These are phyloP conservation scores for Chrysosphaeria jannelii DNA, from an alignment of 2,329 filamentous ascomycete species.

Conservation along the genomic window DNA sequence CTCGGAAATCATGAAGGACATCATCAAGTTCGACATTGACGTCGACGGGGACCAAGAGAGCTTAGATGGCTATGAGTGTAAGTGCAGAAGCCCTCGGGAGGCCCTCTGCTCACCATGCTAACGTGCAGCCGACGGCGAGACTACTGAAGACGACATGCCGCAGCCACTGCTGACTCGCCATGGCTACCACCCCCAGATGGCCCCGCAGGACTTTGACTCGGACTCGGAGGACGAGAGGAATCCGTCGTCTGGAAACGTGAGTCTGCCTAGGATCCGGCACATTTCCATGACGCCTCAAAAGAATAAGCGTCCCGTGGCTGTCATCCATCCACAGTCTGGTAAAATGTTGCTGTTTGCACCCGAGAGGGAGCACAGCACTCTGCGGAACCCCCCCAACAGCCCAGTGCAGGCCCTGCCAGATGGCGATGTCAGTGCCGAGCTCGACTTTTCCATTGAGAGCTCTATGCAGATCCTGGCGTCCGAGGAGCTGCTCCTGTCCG, in stretches of 20 bases:
- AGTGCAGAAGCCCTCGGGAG: too few relatives aligned
- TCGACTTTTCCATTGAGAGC: too few relatives aligned
- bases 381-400: too few relatives aligned
- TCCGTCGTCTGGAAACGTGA: conserved; percentile 14
- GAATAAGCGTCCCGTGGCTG: conserved; percentile 25
- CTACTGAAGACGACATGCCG: conserved; percentile 27
- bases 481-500: too few relatives aligned
- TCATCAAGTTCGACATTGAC: too few relatives aligned
- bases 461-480: too few relatives aligned
- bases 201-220: conserved; percentile 18
- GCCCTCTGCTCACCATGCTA: too few relatives aligned
- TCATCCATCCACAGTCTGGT: conserved; percentile 23
- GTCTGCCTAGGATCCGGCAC: conserved; percentile 21
- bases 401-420: too few relatives aligned
- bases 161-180: conserved; percentile 18
- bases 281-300: conserved; percentile 22
- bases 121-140: conserved; percentile 25
- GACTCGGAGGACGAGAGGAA: conserved; percentile 20
- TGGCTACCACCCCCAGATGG: conserved; percentile 9
- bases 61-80: not conserved
- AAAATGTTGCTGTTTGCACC: conserved; percentile 35
- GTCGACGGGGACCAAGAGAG: too few relatives aligned
- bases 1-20: too few relatives aligned
- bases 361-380: conserved; percentile 10
- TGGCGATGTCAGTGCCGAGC: too few relatives aligned